Percentiles rank a stretch among this genome's conserved stretches.
Conservation (phyloP, 2,329 filamentous ascomycete species). For the Rachicladosporium sp. region DNA sequence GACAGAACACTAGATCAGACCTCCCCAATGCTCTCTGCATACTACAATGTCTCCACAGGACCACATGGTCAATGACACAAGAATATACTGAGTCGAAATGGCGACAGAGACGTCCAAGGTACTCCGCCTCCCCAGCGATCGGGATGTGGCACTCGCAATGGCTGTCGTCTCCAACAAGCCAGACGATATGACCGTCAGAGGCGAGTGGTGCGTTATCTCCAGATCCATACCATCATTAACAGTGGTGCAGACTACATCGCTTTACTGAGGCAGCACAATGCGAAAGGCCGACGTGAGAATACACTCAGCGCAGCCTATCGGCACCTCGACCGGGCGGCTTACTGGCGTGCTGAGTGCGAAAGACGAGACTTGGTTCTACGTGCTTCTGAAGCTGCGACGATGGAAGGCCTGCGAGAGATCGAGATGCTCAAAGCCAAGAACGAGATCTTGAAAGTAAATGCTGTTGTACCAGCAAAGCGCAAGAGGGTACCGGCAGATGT, state of each 20-base stretch:
- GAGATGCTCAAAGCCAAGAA: constrained; percentile 12
- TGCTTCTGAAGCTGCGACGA: constrained; percentile 9
- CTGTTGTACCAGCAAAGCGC: constrained; percentile 14
- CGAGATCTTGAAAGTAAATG: constrained; percentile 6
- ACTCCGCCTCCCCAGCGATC: constrained; percentile 5
- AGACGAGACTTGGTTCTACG: constrained; percentile 10
- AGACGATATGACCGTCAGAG: constrained; percentile 18
- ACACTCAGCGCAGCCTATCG: constrained; percentile 16
- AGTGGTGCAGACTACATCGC: constrained; percentile 16
- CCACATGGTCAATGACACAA: too few relatives aligned
- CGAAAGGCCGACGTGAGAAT: constrained; percentile 12
- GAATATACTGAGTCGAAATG: too few relatives aligned
- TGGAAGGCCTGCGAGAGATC: constrained; percentile 15
- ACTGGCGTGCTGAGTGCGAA: constrained; percentile 24
- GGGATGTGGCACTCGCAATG: constrained; percentile 16
- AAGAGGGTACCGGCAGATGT: constrained; percentile 18
- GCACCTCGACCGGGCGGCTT: constrained; percentile 29
- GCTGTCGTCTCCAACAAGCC: constrained; percentile 27
- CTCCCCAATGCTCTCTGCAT: too few relatives aligned
- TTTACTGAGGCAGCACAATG: constrained; percentile 25
- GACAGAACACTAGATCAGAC: too few relatives aligned
- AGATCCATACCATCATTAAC: too few relatives aligned
- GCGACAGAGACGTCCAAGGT: too few relatives aligned
- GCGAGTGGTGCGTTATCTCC: neutral
- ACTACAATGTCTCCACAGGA: too few relatives aligned